A percentile compares a stretch with the other conserved stretches of the same genome.
phyloP scores from a whole-genome alignment of 2,329 filamentous ascomycete species.

The Talaromyces sp. region DNA sequence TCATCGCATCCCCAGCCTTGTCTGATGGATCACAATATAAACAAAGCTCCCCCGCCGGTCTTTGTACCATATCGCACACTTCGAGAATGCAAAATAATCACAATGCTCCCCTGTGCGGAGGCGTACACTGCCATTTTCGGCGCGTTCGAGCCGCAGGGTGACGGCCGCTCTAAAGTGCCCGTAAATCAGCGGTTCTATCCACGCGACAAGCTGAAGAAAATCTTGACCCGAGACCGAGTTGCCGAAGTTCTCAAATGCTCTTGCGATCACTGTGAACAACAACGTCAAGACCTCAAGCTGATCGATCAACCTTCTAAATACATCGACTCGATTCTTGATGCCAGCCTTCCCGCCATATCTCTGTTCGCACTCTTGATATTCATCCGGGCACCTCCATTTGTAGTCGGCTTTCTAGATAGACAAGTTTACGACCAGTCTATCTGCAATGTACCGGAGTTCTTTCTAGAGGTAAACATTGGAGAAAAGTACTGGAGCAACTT shows the following conservation, averaged over 20 bases:
- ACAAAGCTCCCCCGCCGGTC: neutral
- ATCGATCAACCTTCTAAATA: neutral
- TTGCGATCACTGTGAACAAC: neutral
- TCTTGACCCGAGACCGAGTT: neutral
- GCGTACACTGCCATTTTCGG: neutral
- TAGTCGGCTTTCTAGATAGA: neutral
- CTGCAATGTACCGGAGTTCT: neutral
- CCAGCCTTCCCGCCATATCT: neutral
- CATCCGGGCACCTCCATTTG: neutral
- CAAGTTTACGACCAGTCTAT: neutral
- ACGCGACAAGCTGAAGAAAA: neutral
- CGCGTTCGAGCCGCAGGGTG: neutral
- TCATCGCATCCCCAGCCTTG: neutral
- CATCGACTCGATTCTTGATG: neutral
- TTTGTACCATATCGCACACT: neutral
- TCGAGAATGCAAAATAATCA: neutral
- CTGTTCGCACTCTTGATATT: neutral
- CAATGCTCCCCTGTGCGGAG: neutral
- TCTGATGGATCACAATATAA: neutral
- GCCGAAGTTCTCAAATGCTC: neutral
- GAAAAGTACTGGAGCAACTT: neutral
- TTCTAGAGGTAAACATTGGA: neutral
- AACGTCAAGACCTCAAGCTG: neutral
- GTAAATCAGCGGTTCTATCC: neutral
- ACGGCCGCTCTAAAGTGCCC: neutral